A percentile compares a stretch with the other conserved stretches of the same genome.
Evolutionary conservation across 2,329 filamentous ascomycete genomes (phyloP).

Genomic region (Rhexocercosporidium sp.): DNA sequence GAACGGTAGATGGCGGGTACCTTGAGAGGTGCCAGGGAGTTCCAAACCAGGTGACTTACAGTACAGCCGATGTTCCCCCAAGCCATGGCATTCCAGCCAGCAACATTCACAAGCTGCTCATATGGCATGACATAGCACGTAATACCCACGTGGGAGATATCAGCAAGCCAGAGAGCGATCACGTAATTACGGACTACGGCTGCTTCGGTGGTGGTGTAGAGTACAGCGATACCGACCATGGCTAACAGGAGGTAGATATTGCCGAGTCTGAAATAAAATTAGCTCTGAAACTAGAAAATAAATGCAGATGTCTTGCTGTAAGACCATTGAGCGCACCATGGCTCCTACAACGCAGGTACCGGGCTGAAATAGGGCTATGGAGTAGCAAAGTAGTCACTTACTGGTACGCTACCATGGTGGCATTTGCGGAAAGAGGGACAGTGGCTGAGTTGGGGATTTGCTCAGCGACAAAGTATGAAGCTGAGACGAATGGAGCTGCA

Average conservation of each 20-base stretch:
- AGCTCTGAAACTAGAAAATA: neutral
- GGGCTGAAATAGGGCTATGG: neutral
- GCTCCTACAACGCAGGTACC: neutral
- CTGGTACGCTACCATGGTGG: slow-evolving; percentile 35
- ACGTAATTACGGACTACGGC: slow-evolving; percentile 72
- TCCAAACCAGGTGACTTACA: slow-evolving; percentile 44
- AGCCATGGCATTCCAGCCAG: slow-evolving; percentile 70
- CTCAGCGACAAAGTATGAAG: slow-evolving; percentile 66
- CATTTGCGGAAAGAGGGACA: slow-evolving; percentile 45
- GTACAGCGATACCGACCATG: slow-evolving; percentile 66
- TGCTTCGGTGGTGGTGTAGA: slow-evolving; percentile 67
- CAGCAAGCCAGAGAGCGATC: slow-evolving; percentile 65
- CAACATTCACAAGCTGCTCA: slow-evolving; percentile 57
- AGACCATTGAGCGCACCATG: neutral
- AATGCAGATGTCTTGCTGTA: neutral
- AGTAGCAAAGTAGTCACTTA: slow-evolving; percentile 12
- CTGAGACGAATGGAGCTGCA: slow-evolving; percentile 58
- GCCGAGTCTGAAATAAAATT: slow-evolving; percentile 61
- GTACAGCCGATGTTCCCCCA: slow-evolving; percentile 76
- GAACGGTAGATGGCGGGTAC: neutral
- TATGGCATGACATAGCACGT: slow-evolving; percentile 64
- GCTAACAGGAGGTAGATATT: slow-evolving; percentile 72
- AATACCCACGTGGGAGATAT: slow-evolving; percentile 70
- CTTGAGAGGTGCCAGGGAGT: neutral
- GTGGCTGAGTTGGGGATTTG: slow-evolving; percentile 55